A percentile compares a stretch with the other conserved stretches of the same genome.
Conservation (phyloP, 1,284 basidiomycete species). For the Ustilago shanxiensis region DNA sequence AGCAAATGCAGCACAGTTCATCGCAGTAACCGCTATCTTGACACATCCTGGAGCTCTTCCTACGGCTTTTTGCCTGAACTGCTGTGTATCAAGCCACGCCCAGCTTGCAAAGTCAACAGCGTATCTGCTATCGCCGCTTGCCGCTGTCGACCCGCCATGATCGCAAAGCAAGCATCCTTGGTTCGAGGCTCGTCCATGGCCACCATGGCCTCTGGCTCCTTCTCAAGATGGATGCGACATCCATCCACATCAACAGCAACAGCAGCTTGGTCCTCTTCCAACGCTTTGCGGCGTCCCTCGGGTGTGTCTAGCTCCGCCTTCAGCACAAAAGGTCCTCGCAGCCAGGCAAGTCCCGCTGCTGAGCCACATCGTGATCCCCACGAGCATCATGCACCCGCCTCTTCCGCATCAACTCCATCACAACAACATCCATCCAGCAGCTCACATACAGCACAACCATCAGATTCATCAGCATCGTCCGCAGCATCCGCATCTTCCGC, state of each 20-base stretch:
- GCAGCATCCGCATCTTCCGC: slow-evolving; percentile 16
- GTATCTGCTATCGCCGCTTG: neutral
- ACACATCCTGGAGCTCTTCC: slow-evolving; percentile 2
- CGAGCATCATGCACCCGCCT: slow-evolving; percentile 20
- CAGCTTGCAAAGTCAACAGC: neutral
- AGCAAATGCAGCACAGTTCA: neutral
- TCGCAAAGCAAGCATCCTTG: slow-evolving; percentile 37
- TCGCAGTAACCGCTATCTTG: neutral
- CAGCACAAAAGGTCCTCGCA: slow-evolving; percentile 32
- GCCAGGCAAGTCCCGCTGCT: slow-evolving; percentile 44
- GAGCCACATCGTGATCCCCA: slow-evolving; percentile 39
- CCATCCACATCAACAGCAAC: slow-evolving; percentile 4
- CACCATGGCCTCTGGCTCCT: slow-evolving; percentile 19
- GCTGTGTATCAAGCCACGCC: neutral
- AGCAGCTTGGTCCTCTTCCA: slow-evolving; percentile 9
- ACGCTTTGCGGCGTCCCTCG: slow-evolving; percentile 1
- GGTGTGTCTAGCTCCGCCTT: slow-evolving; percentile 10
- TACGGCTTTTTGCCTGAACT: slow-evolving; percentile 6
- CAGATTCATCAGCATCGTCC: slow-evolving; percentile 8
- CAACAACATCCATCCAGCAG: slow-evolving; percentile 8
- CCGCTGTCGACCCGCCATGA: slow-evolving; percentile 10
- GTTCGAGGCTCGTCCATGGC: slow-evolving; percentile 29
- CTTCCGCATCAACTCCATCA: slow-evolving; percentile 19
- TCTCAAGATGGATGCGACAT: slow-evolving; percentile 24
- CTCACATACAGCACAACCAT: slow-evolving; percentile 5